phyloP scores from a whole-genome alignment of 768 basidiomycete genomes.

The Candolleomyces aberdarensis region DNA sequence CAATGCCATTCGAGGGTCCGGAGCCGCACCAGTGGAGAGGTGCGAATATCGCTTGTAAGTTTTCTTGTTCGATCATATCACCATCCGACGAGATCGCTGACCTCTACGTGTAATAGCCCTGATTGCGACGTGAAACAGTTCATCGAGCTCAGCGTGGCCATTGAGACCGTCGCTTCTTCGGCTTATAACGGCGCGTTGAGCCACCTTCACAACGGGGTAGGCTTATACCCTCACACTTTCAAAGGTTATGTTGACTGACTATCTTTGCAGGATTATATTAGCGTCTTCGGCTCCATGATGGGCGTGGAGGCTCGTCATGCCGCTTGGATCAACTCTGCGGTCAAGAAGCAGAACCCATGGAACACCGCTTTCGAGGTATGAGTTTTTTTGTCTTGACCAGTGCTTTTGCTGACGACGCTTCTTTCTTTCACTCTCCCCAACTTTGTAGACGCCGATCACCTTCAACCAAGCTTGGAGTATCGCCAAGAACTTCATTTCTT shows the following conservation, averaged over 20 bases:
- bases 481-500: constrained; percentile 42
- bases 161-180: constrained; percentile 56
- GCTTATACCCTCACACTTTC: background rate
- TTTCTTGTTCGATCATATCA: background rate
- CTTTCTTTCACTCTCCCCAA: constrained; percentile 13
- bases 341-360: constrained; percentile 51
- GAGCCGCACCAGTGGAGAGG: constrained; percentile 36
- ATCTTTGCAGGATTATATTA: constrained; percentile 31
- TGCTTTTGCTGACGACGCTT: constrained; percentile 27
- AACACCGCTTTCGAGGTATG: constrained; percentile 53
- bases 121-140: constrained; percentile 47
- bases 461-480: constrained; percentile 39
- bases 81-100: background rate
- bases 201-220: constrained; percentile 40
- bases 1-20: constrained; percentile 40
- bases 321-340: constrained; percentile 53
- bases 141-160: constrained; percentile 42
- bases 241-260: too few relatives aligned
- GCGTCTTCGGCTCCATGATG: constrained; percentile 60
- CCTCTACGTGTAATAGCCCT: constrained; percentile 27
- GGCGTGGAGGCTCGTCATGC: constrained; percentile 61
- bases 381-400: background rate
- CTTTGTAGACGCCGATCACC: constrained; percentile 4
- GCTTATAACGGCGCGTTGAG: constrained; percentile 60
- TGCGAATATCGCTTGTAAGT: constrained; percentile 64